Base-by-base conservation (phyloP, 371 early-diverging fungal genomes). In the Mucor piriformis region DNA sequence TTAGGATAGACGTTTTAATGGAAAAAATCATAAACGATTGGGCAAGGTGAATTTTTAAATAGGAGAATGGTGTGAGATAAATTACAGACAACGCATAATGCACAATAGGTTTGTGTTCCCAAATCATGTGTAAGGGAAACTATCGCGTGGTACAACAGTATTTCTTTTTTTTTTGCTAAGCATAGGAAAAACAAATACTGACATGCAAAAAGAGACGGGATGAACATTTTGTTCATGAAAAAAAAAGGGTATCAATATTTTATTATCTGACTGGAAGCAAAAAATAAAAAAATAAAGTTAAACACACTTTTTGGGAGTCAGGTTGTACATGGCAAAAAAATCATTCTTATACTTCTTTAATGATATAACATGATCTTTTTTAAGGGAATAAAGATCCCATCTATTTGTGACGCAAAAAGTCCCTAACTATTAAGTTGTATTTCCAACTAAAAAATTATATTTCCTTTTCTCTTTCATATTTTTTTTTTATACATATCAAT, bases 71-170 rank as follows among this genome's bases (percentile, higher is more conserved):
- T 10, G n/a, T 37, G 37, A 37, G 12, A 37, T 3, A 3, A 37
- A 3, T 10, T 37, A 37, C n/a, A n/a, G 37, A n/a, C n/a, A 37
- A 37, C 37, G 18, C 20, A 16, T 50, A 24, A 16, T 50, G 50
- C 18, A 33, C 18, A 46, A 24, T 24, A 46, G 15, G 12, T 7
- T 13, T 46, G 46, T 46, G 46, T 46, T 11, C 46, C 25, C 46
- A 24, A 23, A 55, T 55, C 55, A 55, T 55, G 55, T 55, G 55
- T 34, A 55, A 55, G 55, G 55, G 55, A 55, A 55, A 55, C 46
- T 40, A 42, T 43, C 32, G 54, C 32, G 54, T 54, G 32, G 54
- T 32, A 54, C 54, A 54, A 54, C 43, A 54, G 27, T 8, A 29
- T 29, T 8, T 29, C 29, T 29, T 1, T 29, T 8, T 29, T 8